Conservation (phyloP, 2,329 filamentous ascomycete species). For the Botrytis cinerea region DNA sequence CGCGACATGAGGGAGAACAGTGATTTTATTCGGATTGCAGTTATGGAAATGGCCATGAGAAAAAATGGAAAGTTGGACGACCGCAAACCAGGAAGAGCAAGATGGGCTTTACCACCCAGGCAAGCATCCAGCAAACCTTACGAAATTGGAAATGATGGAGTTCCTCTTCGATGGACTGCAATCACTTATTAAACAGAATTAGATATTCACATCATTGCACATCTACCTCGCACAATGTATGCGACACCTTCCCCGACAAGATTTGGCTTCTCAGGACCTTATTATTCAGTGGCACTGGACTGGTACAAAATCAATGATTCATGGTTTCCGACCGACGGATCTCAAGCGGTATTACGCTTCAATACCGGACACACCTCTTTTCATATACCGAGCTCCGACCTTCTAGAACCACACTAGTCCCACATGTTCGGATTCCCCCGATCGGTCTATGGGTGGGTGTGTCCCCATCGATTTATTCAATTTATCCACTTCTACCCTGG, state of each 20-base stretch:
- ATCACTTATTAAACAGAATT: constrained; percentile 28
- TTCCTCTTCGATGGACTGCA: constrained; percentile 61
- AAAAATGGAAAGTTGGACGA: constrained; percentile 66
- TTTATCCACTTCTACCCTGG: constrained; percentile 17
- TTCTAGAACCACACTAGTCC: constrained; percentile 17
- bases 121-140: constrained; percentile 56
- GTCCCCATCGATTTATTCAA: constrained; percentile 5
- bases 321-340: constrained; percentile 10
- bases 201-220: background rate
- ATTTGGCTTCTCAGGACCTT: background rate
- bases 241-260: background rate
- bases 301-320: background rate
- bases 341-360: constrained; percentile 7
- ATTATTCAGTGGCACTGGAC: background rate
- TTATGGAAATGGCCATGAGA: constrained; percentile 73
- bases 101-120: constrained; percentile 67
- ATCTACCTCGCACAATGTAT: background rate
- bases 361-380: constrained; percentile 9
- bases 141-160: constrained; percentile 57
- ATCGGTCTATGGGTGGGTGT: background rate
- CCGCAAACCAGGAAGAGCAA: constrained; percentile 65
- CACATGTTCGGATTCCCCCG: constrained; percentile 1
- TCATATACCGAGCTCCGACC: constrained; percentile 12
- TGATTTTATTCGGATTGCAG: constrained; percentile 69
- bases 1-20: constrained; percentile 70